A percentile compares a stretch with the other conserved stretches of the same genome.
Evolutionary conservation across 352 stramenopile genomes (phyloP).

Genomic region (Aphanomyces cochlioides): DNA sequence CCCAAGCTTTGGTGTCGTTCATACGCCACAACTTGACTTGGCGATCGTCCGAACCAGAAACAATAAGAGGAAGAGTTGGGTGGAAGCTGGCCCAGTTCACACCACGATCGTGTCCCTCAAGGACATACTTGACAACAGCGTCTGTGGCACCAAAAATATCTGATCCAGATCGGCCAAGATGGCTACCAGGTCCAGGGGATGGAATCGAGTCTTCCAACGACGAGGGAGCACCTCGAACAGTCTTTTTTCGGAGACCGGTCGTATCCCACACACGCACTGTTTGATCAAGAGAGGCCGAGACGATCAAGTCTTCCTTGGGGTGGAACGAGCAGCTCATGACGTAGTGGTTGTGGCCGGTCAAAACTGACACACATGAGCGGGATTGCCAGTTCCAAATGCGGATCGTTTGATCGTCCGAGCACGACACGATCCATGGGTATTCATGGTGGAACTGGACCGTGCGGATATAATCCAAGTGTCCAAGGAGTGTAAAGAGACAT

Average conservation of each 20-base stretch:
- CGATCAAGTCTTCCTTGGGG: constrained; percentile 99
- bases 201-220: constrained; percentile 64
- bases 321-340: constrained; percentile 99
- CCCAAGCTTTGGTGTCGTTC: constrained; percentile 99
- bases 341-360: constrained; percentile 99
- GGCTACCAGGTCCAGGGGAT: constrained; percentile 57
- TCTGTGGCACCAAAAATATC: constrained; percentile 99
- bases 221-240: constrained; percentile 86
- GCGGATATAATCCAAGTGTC: constrained; percentile 99
- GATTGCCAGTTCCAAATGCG: constrained; percentile 99
- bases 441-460: constrained; percentile 99
- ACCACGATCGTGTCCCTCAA: constrained; percentile 98
- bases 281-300: constrained; percentile 98
- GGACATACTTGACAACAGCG: constrained; percentile 99
- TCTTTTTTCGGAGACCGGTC: constrained; percentile 98
- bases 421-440: constrained; percentile 98
- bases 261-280: constrained; percentile 99
- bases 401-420: constrained; percentile 98
- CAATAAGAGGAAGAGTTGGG: constrained; percentile 96
- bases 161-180: constrained; percentile 65
- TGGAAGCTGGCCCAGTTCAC: constrained; percentile 99
- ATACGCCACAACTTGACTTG: constrained; percentile 99
- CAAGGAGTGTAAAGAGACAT: constrained; percentile 98
- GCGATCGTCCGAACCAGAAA: constrained; percentile 98
- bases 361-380: constrained; percentile 97